Evolutionary conservation across 2,329 filamentous ascomycete genomes (phyloP).

Genomic region (Cephalotrichum gorgonifer): DNA sequence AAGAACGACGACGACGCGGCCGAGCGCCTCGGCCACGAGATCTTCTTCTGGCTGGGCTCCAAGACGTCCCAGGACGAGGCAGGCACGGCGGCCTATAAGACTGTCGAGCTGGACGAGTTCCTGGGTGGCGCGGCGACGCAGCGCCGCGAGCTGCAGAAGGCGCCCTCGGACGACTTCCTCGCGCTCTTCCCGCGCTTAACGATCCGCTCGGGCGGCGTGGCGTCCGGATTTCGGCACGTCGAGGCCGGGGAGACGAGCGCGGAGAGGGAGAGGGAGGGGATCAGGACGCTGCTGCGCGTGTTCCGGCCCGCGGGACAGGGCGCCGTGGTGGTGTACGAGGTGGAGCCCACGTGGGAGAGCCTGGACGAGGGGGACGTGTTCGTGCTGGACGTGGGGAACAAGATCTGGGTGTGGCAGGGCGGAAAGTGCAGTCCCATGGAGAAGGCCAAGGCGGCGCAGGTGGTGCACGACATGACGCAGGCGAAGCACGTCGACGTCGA

Average conservation of each 20-base stretch:
- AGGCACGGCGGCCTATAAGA: slow-evolving; percentile 60
- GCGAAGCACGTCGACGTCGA: slow-evolving; percentile 57
- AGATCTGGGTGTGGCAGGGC: slow-evolving; percentile 64
- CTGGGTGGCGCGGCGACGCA: slow-evolving; percentile 50
- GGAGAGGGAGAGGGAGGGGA: slow-evolving; percentile 26
- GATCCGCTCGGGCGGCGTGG: slow-evolving; percentile 51
- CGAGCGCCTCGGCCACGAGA: slow-evolving; percentile 45
- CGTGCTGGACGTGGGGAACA: slow-evolving; percentile 48
- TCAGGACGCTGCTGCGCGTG: slow-evolving; percentile 46
- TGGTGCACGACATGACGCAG: slow-evolving; percentile 53
- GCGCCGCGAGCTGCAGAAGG: slow-evolving; percentile 52
- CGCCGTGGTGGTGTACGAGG: slow-evolving; percentile 50
- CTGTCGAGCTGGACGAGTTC: slow-evolving; percentile 60
- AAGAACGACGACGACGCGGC: slow-evolving; percentile 27
- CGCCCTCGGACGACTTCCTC: slow-evolving; percentile 49
- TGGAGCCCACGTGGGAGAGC: slow-evolving; percentile 49
- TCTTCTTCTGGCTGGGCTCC: slow-evolving; percentile 60
- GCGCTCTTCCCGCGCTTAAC: slow-evolving; percentile 48
- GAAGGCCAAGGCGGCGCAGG: slow-evolving; percentile 56
- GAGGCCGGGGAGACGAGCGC: slow-evolving; percentile 21
- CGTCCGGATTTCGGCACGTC: slow-evolving; percentile 54
- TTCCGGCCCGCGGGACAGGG: slow-evolving; percentile 41
- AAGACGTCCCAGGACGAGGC: slow-evolving; percentile 60
- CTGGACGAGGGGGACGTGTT: slow-evolving; percentile 59
- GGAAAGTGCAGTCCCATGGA: slow-evolving; percentile 56